Evolutionary conservation across 192 early-diverging fungal species (phyloP).

Genomic region (Jimgerdemannia lactiflua): DNA sequence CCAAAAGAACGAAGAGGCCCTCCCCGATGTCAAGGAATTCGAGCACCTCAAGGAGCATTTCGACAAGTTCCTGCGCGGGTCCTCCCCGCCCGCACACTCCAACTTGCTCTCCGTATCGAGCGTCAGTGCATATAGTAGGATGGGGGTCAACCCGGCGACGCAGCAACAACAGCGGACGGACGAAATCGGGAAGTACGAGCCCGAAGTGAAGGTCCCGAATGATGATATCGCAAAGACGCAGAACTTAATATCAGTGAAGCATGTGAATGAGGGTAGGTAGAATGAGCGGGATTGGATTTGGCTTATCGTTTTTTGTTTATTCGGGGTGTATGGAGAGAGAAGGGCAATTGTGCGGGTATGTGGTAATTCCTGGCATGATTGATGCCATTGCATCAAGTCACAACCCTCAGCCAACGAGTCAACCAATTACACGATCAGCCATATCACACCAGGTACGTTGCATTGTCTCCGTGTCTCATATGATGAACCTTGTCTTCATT

Average conservation of each 20-base stretch:
- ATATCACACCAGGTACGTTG: slow-evolving; percentile 39
- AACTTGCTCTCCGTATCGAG: slow-evolving; percentile 21
- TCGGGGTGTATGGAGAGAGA: no score
- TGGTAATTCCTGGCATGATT: neutral
- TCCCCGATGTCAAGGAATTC: slow-evolving; percentile 77
- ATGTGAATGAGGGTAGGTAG: slow-evolving; percentile 40
- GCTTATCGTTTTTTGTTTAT: neutral
- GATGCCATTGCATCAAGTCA: no score
- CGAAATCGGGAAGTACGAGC: slow-evolving; percentile 42
- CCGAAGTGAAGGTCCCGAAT: slow-evolving; percentile 41
- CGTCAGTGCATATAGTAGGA: slow-evolving; percentile 26
- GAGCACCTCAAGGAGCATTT: slow-evolving; percentile 80
- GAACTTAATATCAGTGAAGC: slow-evolving; percentile 28
- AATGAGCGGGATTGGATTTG: neutral
- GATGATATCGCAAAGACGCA: slow-evolving; percentile 23
- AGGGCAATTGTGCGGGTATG: no score
- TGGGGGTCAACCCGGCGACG: slow-evolving; percentile 14
- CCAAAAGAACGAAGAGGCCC: slow-evolving; percentile 72
- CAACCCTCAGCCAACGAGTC: slow-evolving; percentile 59
- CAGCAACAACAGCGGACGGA: slow-evolving; percentile 23
- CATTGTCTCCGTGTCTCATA: no score
- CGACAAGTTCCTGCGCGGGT: slow-evolving; percentile 66
- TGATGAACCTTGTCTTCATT: no score
- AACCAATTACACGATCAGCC: slow-evolving; percentile 64
- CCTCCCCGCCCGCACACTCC: slow-evolving; percentile 28